Base-by-base conservation (phyloP, 495 filamentous ascomycete genomes). In the Xylaria nigripes region DNA sequence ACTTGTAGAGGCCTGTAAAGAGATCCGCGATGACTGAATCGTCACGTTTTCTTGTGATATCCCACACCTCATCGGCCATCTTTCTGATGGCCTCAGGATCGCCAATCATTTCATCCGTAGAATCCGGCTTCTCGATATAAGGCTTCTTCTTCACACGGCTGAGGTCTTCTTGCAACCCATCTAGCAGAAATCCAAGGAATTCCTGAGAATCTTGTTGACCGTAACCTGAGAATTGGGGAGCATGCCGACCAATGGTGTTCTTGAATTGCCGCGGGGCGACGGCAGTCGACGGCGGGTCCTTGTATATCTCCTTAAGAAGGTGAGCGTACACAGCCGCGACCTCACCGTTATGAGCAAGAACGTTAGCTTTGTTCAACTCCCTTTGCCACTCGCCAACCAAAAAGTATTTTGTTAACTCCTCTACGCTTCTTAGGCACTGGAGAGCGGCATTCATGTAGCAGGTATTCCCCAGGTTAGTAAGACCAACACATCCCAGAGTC, bases 371-470 rank as follows among this genome's bases (percentile, higher is more conserved):
- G 59, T 97, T 98, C 44, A 98, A 71, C 45, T 98, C 92, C 40
- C 74, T 67, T 53, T 85, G 82, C 63, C 87, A 87, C 53, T 83
- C 74, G 46, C 83, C 78, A 51, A 78, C 83, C 18, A 96, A 70
- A 68, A 97, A 97, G 69, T 96, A 98, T 54, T 85, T 81, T 6
- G 88, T 89, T 61, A 98, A 73, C 69, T 98, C 93, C 56, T 94
- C 87, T 2, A 95, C 87, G 57, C 86, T 91, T 30, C 90, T 81
- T 36, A 98, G 77, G 65, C 93, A 97, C 66, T 98, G 93, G 47
- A 96, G 70, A 19, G 94, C 93, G 15, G 93, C 95, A 70, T 96
- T 96, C 89, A 96, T 96, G 68, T 97, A 98, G 70, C 93, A 98
- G 0, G 93, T 96, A 61, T 98, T 98, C 16, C 93, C 93, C 23